Evolutionary conservation across 108 stramenopile genomes (phyloP).

Genomic region (Skeletonema potamos): DNA sequence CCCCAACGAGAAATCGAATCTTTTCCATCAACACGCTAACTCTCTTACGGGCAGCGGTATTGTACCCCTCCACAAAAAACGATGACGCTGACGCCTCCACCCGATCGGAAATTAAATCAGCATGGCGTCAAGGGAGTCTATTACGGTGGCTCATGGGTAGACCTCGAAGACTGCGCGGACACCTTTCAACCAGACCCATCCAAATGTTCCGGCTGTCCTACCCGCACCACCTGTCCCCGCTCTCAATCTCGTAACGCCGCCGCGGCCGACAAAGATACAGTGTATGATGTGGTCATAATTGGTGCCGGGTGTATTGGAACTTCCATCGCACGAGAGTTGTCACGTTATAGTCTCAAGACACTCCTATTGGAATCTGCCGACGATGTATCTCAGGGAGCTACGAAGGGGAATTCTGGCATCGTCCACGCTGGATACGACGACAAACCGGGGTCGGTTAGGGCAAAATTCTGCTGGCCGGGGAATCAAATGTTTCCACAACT

Average conservation of each 20-base stretch:
- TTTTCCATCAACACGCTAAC: no score
- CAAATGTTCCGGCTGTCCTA: conserved; percentile 39
- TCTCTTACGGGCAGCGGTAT: no score
- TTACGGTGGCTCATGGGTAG: conserved; percentile 73
- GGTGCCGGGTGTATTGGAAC: conserved; percentile 80
- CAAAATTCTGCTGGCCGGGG: conserved; percentile 80
- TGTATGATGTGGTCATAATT: conserved; percentile 66
- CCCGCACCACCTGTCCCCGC: conserved; percentile 51
- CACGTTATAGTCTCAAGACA: conserved; percentile 48
- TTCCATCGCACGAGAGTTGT: conserved; percentile 80
- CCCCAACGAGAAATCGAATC: no score
- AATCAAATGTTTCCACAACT: conserved; percentile 86
- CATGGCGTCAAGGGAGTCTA: conserved; percentile 71
- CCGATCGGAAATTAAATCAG: conserved; percentile 38
- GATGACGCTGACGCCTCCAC: conserved; percentile 15
- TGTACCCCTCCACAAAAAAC: neutral
- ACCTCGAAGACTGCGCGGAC: conserved; percentile 72
- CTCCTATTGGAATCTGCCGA: conserved; percentile 75
- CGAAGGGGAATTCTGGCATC: conserved; percentile 83
- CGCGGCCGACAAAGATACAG: conserved; percentile 3
- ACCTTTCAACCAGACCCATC: conserved; percentile 44
- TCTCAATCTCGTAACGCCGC: conserved; percentile 49
- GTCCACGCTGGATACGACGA: conserved; percentile 89
- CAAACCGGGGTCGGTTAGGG: conserved; percentile 66
- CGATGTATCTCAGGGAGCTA: conserved; percentile 76